These are phyloP conservation scores for Kingdonia uniflora DNA, from an alignment of 164 flowering plant genomes.

Conservation along the genomic window DNA sequence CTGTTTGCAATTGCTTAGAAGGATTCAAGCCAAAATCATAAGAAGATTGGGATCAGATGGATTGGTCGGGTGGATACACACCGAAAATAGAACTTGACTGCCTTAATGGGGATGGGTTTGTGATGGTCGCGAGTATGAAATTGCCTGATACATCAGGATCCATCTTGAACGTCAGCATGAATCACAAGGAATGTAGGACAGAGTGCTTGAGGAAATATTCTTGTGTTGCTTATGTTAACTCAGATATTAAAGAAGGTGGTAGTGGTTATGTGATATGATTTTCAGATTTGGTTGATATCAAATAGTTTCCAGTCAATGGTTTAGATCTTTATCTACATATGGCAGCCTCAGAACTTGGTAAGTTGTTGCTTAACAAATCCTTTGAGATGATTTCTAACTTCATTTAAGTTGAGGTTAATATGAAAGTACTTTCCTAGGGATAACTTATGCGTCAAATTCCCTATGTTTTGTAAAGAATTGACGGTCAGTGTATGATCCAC, in stretches of 20 bases:
- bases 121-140: conserved; percentile 10
- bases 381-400: no score
- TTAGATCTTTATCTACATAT: conserved; percentile 19
- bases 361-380: not conserved
- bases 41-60: conserved; percentile 1
- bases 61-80: conserved; percentile 17
- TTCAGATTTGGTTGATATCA: conserved; percentile 16
- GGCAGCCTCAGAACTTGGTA: conserved; percentile 19
- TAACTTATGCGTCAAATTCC: no score
- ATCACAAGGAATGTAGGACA: conserved; percentile 14
- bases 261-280: conserved; percentile 26
- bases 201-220: conserved; percentile 21
- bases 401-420: no score
- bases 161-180: conserved; percentile 14
- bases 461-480: no score
- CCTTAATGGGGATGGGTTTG: conserved; percentile 2
- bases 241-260: conserved; percentile 5
- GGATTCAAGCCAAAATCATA: conserved; percentile 27
- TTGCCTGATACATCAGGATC: conserved; percentile 20
- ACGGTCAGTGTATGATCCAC: no score
- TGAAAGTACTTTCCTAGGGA: no score
- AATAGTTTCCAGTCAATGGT: conserved; percentile 3
- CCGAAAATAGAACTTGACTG: conserved; percentile 3
- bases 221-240: conserved; percentile 24
- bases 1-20: conserved; percentile 26